phyloP scores from a whole-genome alignment of 164 flowering plant species.

The Litsea cubeba region DNA sequence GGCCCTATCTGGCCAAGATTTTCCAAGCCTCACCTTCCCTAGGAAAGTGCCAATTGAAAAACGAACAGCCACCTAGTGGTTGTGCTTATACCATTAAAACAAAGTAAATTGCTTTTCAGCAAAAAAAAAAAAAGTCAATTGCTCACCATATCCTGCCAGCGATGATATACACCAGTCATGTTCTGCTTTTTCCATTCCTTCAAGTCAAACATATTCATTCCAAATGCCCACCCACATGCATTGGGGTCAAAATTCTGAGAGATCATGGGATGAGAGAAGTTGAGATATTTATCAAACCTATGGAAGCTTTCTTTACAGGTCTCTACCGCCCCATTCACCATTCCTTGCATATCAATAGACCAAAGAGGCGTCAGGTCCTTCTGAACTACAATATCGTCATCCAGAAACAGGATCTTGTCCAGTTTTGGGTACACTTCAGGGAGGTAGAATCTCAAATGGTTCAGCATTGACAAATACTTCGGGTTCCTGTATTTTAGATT shows the following conservation, averaged over 20 bases:
- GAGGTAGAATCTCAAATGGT: constrained; percentile 93
- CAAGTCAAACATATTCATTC: constrained; percentile 95
- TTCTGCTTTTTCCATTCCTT: constrained; percentile 79
- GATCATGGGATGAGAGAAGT: constrained; percentile 82
- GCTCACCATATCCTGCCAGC: constrained; percentile 86
- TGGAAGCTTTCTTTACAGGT: constrained; percentile 98
- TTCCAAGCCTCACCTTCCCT: not conserved
- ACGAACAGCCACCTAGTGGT: no score
- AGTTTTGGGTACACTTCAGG: constrained; percentile 96
- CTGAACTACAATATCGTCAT: constrained; percentile 97
- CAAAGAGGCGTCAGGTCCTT: constrained; percentile 90
- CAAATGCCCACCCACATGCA: constrained; percentile 99
- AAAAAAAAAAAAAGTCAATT: not conserved
- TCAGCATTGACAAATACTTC: constrained; percentile 92
- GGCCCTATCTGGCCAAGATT: no score
- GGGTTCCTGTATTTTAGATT: constrained; percentile 95
- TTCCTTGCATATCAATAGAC: constrained; percentile 77
- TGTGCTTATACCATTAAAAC: no score
- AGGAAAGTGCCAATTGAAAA: not conserved
- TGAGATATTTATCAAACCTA: constrained; percentile 90
- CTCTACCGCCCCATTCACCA: constrained; percentile 98
- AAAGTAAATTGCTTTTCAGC: no score
- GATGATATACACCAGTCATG: constrained; percentile 89
- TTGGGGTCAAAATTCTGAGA: constrained; percentile 70
- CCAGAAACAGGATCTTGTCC: constrained; percentile 84